These are phyloP conservation scores for Calocera viscosa DNA, from an alignment of 768 basidiomycete genomes.

Conservation along the genomic window DNA sequence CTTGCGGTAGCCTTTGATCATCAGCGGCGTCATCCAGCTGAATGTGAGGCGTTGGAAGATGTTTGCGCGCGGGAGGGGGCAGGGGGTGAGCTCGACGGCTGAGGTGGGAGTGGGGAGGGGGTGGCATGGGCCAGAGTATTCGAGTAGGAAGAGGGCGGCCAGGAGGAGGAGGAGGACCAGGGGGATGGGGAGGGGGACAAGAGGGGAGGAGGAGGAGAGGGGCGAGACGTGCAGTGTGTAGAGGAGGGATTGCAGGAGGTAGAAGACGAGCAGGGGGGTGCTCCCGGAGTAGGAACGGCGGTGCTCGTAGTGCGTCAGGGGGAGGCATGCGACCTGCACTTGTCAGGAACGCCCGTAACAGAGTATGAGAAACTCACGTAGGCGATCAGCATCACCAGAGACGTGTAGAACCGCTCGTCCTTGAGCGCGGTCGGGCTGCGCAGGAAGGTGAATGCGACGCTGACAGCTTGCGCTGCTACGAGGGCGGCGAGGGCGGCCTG, in stretches of 20 bases:
- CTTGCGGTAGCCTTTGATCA: constrained; percentile 44
- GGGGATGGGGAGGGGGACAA: constrained; percentile 72
- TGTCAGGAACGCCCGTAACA: not conserved
- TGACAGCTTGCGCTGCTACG: not conserved
- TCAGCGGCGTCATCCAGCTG: constrained; percentile 70
- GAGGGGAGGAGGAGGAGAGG: constrained; percentile 43
- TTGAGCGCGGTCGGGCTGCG: not conserved
- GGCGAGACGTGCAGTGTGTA: constrained; percentile 28
- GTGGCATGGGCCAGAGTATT: not conserved
- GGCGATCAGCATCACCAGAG: not conserved
- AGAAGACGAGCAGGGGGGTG: constrained; percentile 8
- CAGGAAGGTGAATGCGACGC: constrained; percentile 11
- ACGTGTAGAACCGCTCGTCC: not conserved
- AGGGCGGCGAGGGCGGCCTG: constrained; percentile 36
- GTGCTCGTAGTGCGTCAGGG: not conserved
- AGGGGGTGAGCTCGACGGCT: constrained; percentile 12
- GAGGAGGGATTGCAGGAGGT: constrained; percentile 17
- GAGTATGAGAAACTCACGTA: not conserved
- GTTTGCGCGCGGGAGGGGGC: constrained; percentile 20
- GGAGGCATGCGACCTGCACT: not conserved
- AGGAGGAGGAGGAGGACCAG: constrained; percentile 27
- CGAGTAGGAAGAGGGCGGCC: not conserved
- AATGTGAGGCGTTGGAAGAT: constrained; percentile 43
- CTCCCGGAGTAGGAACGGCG: not conserved
- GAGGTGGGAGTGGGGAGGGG: constrained; percentile 1